Base-by-base conservation (phyloP, 2,329 filamentous ascomycete genomes). In the Sarocladium kiliense region DNA sequence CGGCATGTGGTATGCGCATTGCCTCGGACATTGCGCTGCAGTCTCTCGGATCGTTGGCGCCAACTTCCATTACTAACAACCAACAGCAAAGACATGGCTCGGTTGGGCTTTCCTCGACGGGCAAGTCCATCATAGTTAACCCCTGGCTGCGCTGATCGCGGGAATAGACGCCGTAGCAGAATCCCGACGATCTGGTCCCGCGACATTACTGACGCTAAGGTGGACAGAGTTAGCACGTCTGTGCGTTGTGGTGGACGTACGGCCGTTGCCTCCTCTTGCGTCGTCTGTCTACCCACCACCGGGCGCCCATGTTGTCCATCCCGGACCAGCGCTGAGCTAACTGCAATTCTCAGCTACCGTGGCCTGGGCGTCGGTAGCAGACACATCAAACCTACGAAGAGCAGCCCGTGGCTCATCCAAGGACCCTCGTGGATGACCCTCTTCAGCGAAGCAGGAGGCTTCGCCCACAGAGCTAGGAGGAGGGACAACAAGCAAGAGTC, bases 131-230 rank as follows among this genome's bases (percentile, higher is more conserved):
- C 44, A 47, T 23, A 47, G 27, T n/a, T 21, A n/a, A 34, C n/a
- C 10, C 30, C 18, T 18, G 47, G 26, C 23, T 18, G 44, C 23
- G 47, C 11, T 51, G 26, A 34, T 51, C 47, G 47, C 26, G 23
- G 47, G 18, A 44, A 30, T 49, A 49, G 44, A 49, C 44, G 44
- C 44, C 44, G n/a, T 16, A 30, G 37, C n/a, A 30, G 25, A 56
- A 59, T 59, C 61, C 65, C 66, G 63, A 63, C 62, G 65, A 66
- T 69, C 61, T 69, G 65, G 67, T 67, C 66, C 61, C 65, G 66
- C 65, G 66, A 63, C 61, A 65, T 62, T 62, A 54, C 55, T 44
- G 49, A 66, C 58, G 60, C 63, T 66, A 65, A 65, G 66, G 61
- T 54, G 59, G 61, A 55, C 57, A 32, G 23, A 49, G 44, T 49